Evolutionary conservation across 129 eudicot species (phyloP), one percentile per base, ranked within the genome.

Genomic region (Apium graveolens): DNA sequence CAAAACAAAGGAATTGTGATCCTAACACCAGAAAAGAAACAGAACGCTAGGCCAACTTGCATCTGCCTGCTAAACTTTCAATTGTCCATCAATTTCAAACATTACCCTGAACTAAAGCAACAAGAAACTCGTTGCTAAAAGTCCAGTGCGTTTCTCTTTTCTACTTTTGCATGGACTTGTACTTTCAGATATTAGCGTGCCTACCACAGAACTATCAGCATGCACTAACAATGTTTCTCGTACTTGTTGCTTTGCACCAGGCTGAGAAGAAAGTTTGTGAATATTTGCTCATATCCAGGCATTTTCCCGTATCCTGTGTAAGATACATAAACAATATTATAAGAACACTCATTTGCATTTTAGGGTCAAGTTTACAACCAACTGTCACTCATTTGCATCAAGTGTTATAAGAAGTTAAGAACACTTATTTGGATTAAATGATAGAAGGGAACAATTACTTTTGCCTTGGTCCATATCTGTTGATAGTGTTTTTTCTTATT

Each of bases 261-360:
- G 75, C 88, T 88, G 80, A 95, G 82, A 44, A 95, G 92, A 78
- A 95, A 95, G 78, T 95, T 97, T 1, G 98, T 95, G 57, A 95
- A 95, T 78, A 95, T 91, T 76, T 95, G 93, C 93, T 95, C 98
- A 81, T 95, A 95, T 76, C 87, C 98, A 77, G 98, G 98, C 97
- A 95, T 90, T 86, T 95, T 95, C 78, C 98, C 98, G 80, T 95
- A 95, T 55, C 98, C 98, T 95, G 91, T 76, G 82, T 35, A 37
- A 78, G 3, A 44, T 42, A 78, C 10, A 26, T 5, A 17, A 14
- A 77, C 13, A 16, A 41, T 41, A 20, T 71, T 37, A 72, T 3
- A 71, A n/a, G 34, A 41, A 72, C 29, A 13, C 37, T 4, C 26
- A 60, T n/a, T 60, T 60, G 68, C 32, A 10, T 26, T 60, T 5